Evolutionary conservation across 352 stramenopile species (phyloP).

Genomic region (Globisporangium cederbergense): DNA sequence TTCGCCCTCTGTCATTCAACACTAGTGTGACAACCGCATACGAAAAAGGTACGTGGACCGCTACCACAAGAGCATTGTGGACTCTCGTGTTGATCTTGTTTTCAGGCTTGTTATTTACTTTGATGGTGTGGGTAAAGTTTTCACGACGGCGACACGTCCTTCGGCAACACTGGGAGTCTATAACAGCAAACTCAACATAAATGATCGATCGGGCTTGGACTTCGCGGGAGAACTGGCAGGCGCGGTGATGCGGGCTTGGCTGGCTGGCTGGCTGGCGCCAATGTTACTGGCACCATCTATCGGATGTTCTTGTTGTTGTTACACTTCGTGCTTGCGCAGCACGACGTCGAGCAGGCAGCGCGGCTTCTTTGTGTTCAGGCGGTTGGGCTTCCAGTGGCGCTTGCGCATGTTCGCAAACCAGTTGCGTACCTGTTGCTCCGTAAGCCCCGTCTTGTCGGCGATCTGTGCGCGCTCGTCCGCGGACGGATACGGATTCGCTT

Average conservation of each 20-base stretch:
- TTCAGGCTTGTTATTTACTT: neutral
- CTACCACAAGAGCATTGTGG: too few species aligned
- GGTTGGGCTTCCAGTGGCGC: conserved; percentile 83
- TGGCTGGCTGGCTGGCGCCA: neutral
- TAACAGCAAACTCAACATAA: too few species aligned
- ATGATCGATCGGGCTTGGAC: neutral
- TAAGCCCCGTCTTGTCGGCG: conserved; percentile 58
- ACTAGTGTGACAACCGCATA: neutral
- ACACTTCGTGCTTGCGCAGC: conserved; percentile 56
- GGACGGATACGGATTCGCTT: conserved; percentile 80
- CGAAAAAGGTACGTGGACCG: too few species aligned
- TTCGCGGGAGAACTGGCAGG: neutral
- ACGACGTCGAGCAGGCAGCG: conserved; percentile 77
- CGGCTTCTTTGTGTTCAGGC: conserved; percentile 64
- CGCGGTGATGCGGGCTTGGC: too few species aligned
- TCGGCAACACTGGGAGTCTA: too few species aligned
- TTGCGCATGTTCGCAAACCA: conserved; percentile 91
- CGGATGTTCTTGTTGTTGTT: neutral
- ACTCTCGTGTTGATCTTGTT: neutral
- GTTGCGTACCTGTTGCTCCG: conserved; percentile 83
- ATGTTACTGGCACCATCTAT: neutral
- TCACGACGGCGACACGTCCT: too few species aligned
- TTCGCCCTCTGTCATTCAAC: neutral
- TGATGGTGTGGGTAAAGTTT: too few species aligned
- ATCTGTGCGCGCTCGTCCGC: conserved; percentile 61